Percentiles rank a stretch among this genome's conserved stretches.
phyloP scores from a whole-genome alignment of 2,329 filamentous ascomycete species.

The Rhynchosporium agropyri region DNA sequence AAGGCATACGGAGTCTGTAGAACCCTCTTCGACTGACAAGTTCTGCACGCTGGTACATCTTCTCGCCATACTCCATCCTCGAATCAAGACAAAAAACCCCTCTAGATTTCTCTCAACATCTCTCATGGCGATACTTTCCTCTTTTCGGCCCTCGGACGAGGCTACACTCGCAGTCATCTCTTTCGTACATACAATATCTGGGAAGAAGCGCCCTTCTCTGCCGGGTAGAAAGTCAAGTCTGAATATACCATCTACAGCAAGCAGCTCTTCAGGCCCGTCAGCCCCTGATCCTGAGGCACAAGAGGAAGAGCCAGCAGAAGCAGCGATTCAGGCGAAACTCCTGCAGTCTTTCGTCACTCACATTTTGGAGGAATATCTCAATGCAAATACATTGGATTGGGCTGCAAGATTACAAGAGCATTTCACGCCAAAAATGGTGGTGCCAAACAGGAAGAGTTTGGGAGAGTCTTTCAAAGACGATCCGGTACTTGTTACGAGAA shows the following conservation, averaged over 20 bases:
- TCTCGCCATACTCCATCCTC: constrained; percentile 70
- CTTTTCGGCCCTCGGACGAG: constrained; percentile 64
- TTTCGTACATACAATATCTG: constrained; percentile 69
- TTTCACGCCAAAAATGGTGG: constrained; percentile 63
- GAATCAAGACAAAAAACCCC: constrained; percentile 76
- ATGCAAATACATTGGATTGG: constrained; percentile 62
- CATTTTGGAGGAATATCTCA: constrained; percentile 73
- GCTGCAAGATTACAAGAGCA: constrained; percentile 68
- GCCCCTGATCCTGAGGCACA: constrained; percentile 64
- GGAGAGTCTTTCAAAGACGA: constrained; percentile 67
- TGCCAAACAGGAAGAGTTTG: constrained; percentile 63
- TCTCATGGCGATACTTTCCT: constrained; percentile 70
- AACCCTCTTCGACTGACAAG: constrained; percentile 45
- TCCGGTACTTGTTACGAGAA: constrained; percentile 60
- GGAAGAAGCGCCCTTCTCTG: constrained; percentile 64
- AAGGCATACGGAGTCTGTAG: constrained; percentile 27
- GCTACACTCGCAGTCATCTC: constrained; percentile 73
- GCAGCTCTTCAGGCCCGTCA: constrained; percentile 50
- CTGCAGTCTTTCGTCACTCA: constrained; percentile 79
- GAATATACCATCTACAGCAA: constrained; percentile 55
- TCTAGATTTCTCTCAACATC: constrained; percentile 78
- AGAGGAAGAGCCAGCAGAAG: constrained; percentile 59
- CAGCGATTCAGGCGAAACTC: constrained; percentile 62
- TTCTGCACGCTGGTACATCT: constrained; percentile 73
- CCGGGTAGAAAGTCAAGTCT: constrained; percentile 62